A percentile compares a stretch with the other conserved stretches of the same genome.
Conservation (phyloP, 805 yeast genomes). For the Candida oleophila region DNA sequence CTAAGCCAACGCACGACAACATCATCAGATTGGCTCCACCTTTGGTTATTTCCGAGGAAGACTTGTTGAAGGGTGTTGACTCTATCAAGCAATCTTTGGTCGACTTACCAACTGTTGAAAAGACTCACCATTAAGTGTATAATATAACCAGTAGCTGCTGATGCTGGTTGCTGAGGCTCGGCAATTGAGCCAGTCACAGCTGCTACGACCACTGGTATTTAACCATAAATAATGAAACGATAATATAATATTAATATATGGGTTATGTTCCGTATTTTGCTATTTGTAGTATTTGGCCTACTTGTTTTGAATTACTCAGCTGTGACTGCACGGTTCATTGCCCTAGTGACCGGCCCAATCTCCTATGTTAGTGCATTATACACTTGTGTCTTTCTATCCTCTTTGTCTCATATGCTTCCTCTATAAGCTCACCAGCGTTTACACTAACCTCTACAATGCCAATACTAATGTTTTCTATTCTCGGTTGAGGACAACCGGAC, state of each 20-base stretch:
- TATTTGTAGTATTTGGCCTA: no score
- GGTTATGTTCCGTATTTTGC: background rate
- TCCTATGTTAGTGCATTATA: no score
- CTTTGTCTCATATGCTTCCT: no score
- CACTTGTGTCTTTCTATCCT: no score
- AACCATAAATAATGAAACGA: background rate
- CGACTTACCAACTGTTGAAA: constrained; percentile 53
- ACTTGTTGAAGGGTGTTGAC: constrained; percentile 76
- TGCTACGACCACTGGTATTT: no score
- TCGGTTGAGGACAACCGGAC: background rate
- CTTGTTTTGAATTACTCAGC: no score
- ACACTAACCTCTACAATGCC: no score
- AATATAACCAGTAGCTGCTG: background rate
- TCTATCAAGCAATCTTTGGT: constrained; percentile 62
- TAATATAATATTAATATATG: background rate
- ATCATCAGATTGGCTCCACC: constrained; percentile 97
- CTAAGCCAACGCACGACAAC: constrained; percentile 95
- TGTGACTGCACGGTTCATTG: no score
- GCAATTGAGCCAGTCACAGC: no score
- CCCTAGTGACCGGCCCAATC: no score
- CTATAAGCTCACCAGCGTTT: no score
- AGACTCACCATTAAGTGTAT: constrained; percentile 37
- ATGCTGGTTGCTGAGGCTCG: no score
- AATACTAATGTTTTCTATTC: background rate
- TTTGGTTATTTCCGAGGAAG: constrained; percentile 84